Evolutionary conservation across 2,329 filamentous ascomycete genomes (phyloP), one percentile per base, ranked within the genome.

Genomic region (Teratosphaeria epicoccoides): DNA sequence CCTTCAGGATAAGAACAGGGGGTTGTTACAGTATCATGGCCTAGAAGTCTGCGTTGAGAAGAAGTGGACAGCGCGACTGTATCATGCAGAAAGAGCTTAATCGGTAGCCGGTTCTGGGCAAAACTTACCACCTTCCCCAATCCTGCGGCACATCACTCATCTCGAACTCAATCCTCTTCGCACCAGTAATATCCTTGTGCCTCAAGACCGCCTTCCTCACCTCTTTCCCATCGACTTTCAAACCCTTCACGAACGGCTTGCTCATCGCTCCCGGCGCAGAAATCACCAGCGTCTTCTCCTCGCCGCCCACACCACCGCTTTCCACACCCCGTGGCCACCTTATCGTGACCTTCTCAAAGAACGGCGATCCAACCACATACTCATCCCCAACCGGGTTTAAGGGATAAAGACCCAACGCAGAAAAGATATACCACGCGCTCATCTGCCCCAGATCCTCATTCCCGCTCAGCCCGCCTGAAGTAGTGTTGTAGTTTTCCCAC

Each of bases 381-480:
- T 74, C 69, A 33, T 73, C 71, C 5, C 66, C 63, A 1, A 72
- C 71, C 0, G 73, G 67, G 51, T 75, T 72, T 37, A 75, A 64
- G 0, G 73, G 73, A 53, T 75, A 76, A 57, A 76, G 75, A 0
- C 73, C 73, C 9, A 76, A 56, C 4, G 72, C 70, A 0, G 71
- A 73, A 50, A 76, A 73, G 4, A 75, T 61, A 49, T 74, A 75
- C 72, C 72, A 76, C 0, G 73, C 71, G 53, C 72, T 75, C 73
- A 75, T 76, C 62, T 76, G 73, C 1, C 73, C 73, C 3, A 76
- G 61, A 56, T 76, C 72, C 54, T 76, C 73, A 53, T 76, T 76
- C 0, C 73, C 73, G 28, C 70, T 69, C 0, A 76, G 55, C 0
- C 74, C 73, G 0, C 70, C 67, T 33, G 71, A 69, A 0, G 73